Conservation (phyloP, 2,329 filamentous ascomycete genomes). For the Phyllosticta citribraziliensis region DNA sequence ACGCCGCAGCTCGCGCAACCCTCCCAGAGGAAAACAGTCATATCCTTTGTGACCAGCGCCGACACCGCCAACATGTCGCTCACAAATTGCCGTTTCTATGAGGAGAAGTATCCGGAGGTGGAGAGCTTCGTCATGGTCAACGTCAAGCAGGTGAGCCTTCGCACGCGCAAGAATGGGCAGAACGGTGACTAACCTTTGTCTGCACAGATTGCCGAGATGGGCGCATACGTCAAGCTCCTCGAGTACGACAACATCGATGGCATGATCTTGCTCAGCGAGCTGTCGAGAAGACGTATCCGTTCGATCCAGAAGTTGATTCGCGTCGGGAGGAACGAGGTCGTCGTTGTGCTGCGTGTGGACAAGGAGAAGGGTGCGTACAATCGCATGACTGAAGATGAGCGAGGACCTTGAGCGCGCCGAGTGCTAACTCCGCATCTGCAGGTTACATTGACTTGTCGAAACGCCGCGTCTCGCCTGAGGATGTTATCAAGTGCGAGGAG, state of each 20-base stretch:
- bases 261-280: conserved; percentile 97
- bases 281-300: conserved; percentile 95
- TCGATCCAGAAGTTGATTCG: conserved; percentile 98
- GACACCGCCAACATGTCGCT: conserved; percentile 61
- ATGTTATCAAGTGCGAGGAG: conserved; percentile 97
- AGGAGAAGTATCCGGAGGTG: conserved; percentile 96
- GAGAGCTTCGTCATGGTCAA: conserved; percentile 99
- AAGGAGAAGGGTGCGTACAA: conserved; percentile 78
- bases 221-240: conserved; percentile 97
- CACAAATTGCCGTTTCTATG: conserved; percentile 94
- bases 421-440: conserved; percentile 18
- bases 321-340: conserved; percentile 95
- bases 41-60: background rate
- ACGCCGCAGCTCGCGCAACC: background rate
- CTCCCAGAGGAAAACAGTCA: background rate
- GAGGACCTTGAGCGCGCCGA: background rate
- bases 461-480: conserved; percentile 92
- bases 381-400: conserved; percentile 2
- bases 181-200: background rate
- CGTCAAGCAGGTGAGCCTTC: conserved; percentile 72
- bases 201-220: conserved; percentile 91
- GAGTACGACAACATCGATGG: conserved; percentile 99
- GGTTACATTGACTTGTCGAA: conserved; percentile 98
- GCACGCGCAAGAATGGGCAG: background rate
- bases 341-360: conserved; percentile 96